phyloP scores from a whole-genome alignment of 192 early-diverging fungal species.

The Gamsiella multidivaricata region DNA sequence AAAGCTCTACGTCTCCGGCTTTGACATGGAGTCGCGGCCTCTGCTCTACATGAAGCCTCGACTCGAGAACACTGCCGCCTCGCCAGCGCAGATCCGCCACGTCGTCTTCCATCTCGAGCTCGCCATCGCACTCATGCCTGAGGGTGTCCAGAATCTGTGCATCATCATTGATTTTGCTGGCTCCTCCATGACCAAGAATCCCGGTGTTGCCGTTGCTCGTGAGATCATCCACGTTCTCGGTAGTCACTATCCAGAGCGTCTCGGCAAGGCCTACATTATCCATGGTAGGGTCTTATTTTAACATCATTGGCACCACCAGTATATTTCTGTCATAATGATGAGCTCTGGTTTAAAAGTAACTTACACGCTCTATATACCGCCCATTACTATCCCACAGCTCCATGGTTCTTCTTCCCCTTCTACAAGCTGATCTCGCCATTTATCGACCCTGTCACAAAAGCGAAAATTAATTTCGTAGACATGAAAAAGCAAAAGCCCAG shows the following conservation, averaged over 20 bases:
- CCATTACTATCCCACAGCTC: slow-evolving; percentile 59
- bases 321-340: too few species aligned
- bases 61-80: slow-evolving; percentile 83
- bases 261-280: slow-evolving; percentile 76
- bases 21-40: slow-evolving; percentile 80
- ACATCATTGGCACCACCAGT: too few species aligned
- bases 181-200: slow-evolving; percentile 71
- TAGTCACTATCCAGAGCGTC: slow-evolving; percentile 92
- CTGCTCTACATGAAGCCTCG: slow-evolving; percentile 82
- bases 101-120: slow-evolving; percentile 86
- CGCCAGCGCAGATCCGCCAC: slow-evolving; percentile 79
- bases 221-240: slow-evolving; percentile 85
- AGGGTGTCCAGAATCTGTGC: slow-evolving; percentile 78
- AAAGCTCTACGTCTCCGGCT: slow-evolving; percentile 88
- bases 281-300: slow-evolving; percentile 70
- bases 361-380: not conserved
- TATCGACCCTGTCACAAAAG: slow-evolving; percentile 90
- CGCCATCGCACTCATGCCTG: slow-evolving; percentile 79
- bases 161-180: slow-evolving; percentile 88
- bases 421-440: slow-evolving; percentile 89
- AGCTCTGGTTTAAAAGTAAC: too few species aligned
- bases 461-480: slow-evolving; percentile 88
- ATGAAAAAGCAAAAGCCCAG: slow-evolving; percentile 61
- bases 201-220: slow-evolving; percentile 76
- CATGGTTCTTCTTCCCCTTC: slow-evolving; percentile 87